Base-by-base conservation (phyloP, 2,329 filamentous ascomycete genomes). In the Pseudogymnoascus verrucosus region DNA sequence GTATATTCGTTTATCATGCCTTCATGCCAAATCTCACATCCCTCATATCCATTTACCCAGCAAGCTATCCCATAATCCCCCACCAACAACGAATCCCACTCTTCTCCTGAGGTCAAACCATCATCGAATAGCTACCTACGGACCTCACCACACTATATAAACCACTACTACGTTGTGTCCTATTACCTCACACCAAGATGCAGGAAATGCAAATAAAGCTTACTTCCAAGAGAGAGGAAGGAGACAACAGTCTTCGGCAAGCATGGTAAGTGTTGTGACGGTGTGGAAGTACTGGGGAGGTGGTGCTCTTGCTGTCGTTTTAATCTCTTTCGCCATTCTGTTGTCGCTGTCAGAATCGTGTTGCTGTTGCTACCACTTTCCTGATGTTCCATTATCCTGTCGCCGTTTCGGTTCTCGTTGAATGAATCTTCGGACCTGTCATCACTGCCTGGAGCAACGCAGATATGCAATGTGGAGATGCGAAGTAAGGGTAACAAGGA, bases 61-160 rank as follows among this genome's bases (percentile, higher is more conserved):
- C 36, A n/a, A 37, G 36, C 6, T 4, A 37, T n/a, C 36, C 14
- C 36, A 39, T n/a, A 16, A 39, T 5, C 40, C 5, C 16, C 21
- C 11, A 2, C 37, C 36, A 14, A 3, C 5, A 6, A 19, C 37
- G 1, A 1, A 19, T 19, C 19, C 19, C 19, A 19, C 19, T 19
- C 19, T 1, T 1, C 19, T 2, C 19, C 19, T 19, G 1, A 2
- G 2, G 2, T 2, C 2, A 19, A 19, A 19, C 19, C 1, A 1
- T 2, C 19, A 19, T 39, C 36, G 6, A 7, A 1, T 10, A n/a
- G n/a, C 16, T 40, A 40, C n/a, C 5, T n/a, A 10, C 39, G 39
- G 16, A 40, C 16, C n/a, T 5, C n/a, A 40, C 6, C 10, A 19
- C 4, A 40, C 16, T 40, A 40, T 40, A 40, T 40, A n/a, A n/a